Conservation (phyloP, 371 early-diverging fungal genomes). For the Nematocida sp. region DNA sequence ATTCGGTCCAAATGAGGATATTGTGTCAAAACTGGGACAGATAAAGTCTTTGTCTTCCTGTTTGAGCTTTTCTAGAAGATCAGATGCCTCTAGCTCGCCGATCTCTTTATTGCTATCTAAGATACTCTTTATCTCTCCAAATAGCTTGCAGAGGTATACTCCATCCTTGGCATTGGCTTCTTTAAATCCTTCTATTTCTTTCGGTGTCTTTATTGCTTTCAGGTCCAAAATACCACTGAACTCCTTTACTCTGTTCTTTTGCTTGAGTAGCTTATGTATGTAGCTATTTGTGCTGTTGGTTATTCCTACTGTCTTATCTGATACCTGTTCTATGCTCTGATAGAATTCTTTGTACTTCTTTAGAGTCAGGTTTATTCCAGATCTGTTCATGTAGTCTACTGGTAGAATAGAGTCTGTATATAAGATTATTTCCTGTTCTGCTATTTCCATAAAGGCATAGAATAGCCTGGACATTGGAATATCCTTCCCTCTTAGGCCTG, state of each 20-base stretch:
- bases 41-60: slow-evolving; percentile 55
- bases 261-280: background rate
- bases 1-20: slow-evolving; percentile 83
- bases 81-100: slow-evolving; percentile 38
- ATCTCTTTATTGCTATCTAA: background rate
- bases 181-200: slow-evolving; percentile 82
- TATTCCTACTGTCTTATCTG: slow-evolving; percentile 3
- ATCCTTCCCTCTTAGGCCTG: slow-evolving; percentile 92
- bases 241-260: background rate
- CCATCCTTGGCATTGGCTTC: slow-evolving; percentile 84
- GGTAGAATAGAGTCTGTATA: slow-evolving; percentile 74
- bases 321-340: slow-evolving; percentile 18
- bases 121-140: slow-evolving; percentile 59
- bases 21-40: slow-evolving; percentile 90
- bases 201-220: slow-evolving; percentile 70
- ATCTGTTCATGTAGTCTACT: slow-evolving; percentile 61
- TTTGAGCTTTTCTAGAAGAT: slow-evolving; percentile 69
- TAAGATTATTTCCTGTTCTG: slow-evolving; percentile 67
- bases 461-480: slow-evolving; percentile 92
- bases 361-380: slow-evolving; percentile 63
- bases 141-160: slow-evolving; percentile 77
- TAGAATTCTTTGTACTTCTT: slow-evolving; percentile 51
- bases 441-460: slow-evolving; percentile 76
- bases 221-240: slow-evolving; percentile 10
- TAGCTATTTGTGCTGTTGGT: slow-evolving; percentile 11